Evolutionary conservation across 108 stramenopile species (phyloP), one percentile per base, ranked within the genome.

Genomic region (Cylindrotheca fusiformis): DNA sequence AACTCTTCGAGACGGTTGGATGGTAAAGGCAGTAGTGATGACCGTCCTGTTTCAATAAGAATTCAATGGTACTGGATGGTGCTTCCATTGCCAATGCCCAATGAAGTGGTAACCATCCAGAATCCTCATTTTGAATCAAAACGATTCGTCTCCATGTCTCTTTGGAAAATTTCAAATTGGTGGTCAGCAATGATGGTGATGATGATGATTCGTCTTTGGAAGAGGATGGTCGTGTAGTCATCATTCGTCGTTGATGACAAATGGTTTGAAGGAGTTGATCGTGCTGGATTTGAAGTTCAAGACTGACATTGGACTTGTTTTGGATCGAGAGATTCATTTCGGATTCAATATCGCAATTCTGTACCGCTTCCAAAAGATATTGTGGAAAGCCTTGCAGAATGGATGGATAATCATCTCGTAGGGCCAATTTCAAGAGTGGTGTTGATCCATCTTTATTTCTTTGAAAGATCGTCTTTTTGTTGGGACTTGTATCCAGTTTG

Each of bases 371-470:
- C 36, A 10, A 14, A 41, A 41, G 6, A 14, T 10, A 14, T 41
- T 6, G 14, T 41, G 36, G 36, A 41, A 41, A 41, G 6, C 36
- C 36, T 10, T 6, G 14, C 36, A 41, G 36, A 10, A 41, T 41
- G 10, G 36, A 6, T 14, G 14, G 6, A 10, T 6, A 6, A 41
- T 41, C 36, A 10, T 41, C 36, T 41, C 36, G 6, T 41, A 41
- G 36, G 14, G 36, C 36, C 6, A 51, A n/a, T n/a, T 51, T 51
- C 20, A 22, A 51, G 5, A 51, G 21, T n/a, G 50, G 21, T 51
- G 50, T 51, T n/a, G 50, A 51, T 22, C 50, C 50, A 51, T 51
- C 50, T 19, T 51, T 51, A 6, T 51, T 51, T n/a, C 6, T 51
- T 51, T 51, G 36, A 41, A 10, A 14, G 36, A 41, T 6, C 36